These are phyloP conservation scores for Rubia yunnanensis DNA, from an alignment of 257 asterid species.

Conservation along the genomic window DNA sequence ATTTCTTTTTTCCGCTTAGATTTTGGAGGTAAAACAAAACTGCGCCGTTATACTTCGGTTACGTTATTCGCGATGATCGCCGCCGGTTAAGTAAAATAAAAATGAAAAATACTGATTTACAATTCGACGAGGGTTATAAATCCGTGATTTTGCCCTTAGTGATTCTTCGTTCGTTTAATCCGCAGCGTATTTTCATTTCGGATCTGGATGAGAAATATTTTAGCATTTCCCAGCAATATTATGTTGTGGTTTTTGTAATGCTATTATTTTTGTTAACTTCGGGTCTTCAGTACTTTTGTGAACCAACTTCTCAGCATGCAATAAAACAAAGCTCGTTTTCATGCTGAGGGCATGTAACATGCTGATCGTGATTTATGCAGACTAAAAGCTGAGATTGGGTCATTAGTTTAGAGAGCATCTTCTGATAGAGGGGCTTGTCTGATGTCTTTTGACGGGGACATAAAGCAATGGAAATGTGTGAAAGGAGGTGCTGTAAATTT, in stretches of 20 bases:
- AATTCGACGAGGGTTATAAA: neutral
- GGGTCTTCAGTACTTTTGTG: neutral
- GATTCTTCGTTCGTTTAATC: neutral
- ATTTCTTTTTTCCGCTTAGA: constrained; percentile 5
- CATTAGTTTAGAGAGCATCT: neutral
- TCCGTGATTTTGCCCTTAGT: neutral
- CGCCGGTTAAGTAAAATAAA: neutral
- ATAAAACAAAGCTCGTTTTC: neutral
- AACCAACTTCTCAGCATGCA: neutral
- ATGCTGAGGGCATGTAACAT: neutral
- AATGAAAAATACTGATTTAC: neutral
- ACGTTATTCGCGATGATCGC: neutral
- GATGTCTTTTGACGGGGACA: constrained; percentile 78
- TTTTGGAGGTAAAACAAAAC: neutral
- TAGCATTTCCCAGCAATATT: neutral
- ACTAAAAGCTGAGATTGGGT: constrained; percentile 3
- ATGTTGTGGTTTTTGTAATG: neutral
- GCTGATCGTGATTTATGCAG: constrained; percentile 3
- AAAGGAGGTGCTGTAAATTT: constrained; percentile 60
- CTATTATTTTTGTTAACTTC: neutral
- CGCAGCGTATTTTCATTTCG: neutral
- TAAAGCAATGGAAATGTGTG: constrained; percentile 86
- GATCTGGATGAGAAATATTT: neutral
- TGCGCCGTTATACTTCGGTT: neutral
- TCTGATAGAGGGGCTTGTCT: constrained; percentile 23